Base-by-base conservation (phyloP, 2,329 filamentous ascomycete species). In the Neofusicoccum sp. region DNA sequence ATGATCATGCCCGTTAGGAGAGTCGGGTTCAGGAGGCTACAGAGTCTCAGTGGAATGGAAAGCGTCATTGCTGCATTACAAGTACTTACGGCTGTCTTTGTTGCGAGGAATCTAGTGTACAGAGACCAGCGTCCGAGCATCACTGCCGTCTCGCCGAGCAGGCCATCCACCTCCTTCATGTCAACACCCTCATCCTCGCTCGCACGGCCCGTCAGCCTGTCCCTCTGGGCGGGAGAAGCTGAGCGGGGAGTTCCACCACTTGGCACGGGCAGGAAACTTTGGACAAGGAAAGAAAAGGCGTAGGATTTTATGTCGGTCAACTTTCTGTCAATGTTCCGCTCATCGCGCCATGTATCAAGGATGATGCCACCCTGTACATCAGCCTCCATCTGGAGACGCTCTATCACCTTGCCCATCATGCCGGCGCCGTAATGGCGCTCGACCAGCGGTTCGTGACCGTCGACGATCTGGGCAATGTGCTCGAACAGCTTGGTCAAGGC, bases 261-360 rank as follows among this genome's bases (percentile, higher is more conserved):
- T 64, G 92, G 89, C 34, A 85, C 82, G 0, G 91, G 87, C 50
- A 97, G 76, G 74, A 97, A 97, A 78, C 93, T 97, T 77, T 97
- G 93, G 0, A 98, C 93, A 48, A 99, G 80, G 73, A 99, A 99
- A 0, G 93, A 97, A 76, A 97, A 99, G 0, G 95, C 93, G 73
- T 99, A 99, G 62, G 93, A 97, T 79, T 96, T 98, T 76, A 97
- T 92, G 71, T 99, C 95, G 2, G 91, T 98, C 65, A 99, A 81
- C 72, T 90, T 92, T 70, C 94, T 87, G 72, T 94, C 91, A 52
- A 99, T 87, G 64, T 83, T 85, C 64, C 93, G 86, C 73, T 98
- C 94, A 67, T 99, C 95, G 62, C 88, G 89, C 93, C 95, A 99
- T 0, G 93, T 95, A 74, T 99, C 95, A 59, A 99, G 81, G 64